Evolutionary conservation across 2,329 filamentous ascomycete species (phyloP).

Genomic region (Paracorniculantispora psalliotae): DNA sequence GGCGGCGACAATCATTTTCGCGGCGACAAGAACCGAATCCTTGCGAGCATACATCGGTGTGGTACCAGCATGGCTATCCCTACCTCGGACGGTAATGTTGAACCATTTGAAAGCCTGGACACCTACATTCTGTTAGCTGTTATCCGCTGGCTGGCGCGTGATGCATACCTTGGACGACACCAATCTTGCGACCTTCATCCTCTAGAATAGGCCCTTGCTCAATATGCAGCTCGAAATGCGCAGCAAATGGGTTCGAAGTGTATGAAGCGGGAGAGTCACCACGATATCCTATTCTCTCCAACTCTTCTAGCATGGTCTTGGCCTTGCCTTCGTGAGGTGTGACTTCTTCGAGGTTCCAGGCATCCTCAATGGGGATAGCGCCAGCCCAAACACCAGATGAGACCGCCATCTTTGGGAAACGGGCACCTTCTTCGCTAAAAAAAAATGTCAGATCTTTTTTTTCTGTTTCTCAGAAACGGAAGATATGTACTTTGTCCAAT

Average conservation of each 20-base stretch:
- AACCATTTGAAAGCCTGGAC: slow-evolving; percentile 30
- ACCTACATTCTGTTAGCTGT: background rate
- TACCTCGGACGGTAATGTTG: slow-evolving; percentile 25
- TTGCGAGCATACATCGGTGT: slow-evolving; percentile 28
- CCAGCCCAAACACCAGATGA: slow-evolving; percentile 76
- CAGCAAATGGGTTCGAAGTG: slow-evolving; percentile 53
- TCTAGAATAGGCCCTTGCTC: slow-evolving; percentile 78
- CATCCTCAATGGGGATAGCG: slow-evolving; percentile 55
- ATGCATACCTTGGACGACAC: slow-evolving; percentile 26
- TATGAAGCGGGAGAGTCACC: slow-evolving; percentile 22
- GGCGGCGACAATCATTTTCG: slow-evolving; percentile 29
- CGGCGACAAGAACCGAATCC: slow-evolving; percentile 30
- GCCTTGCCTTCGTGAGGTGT: slow-evolving; percentile 22
- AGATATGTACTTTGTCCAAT: slow-evolving; percentile 62
- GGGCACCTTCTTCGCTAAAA: slow-evolving; percentile 68
- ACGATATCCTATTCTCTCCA: slow-evolving; percentile 63
- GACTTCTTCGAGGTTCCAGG: slow-evolving; percentile 59
- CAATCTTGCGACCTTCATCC: slow-evolving; percentile 22
- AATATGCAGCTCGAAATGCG: slow-evolving; percentile 80
- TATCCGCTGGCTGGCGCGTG: background rate
- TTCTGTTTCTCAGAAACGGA: background rate
- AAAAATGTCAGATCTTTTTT: background rate
- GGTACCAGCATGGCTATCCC: slow-evolving; percentile 27
- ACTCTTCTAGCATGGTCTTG: slow-evolving; percentile 36
- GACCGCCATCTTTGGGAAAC: slow-evolving; percentile 71